phyloP scores from a whole-genome alignment of 75 land plant species.

The Selaginella moellendorffii region DNA sequence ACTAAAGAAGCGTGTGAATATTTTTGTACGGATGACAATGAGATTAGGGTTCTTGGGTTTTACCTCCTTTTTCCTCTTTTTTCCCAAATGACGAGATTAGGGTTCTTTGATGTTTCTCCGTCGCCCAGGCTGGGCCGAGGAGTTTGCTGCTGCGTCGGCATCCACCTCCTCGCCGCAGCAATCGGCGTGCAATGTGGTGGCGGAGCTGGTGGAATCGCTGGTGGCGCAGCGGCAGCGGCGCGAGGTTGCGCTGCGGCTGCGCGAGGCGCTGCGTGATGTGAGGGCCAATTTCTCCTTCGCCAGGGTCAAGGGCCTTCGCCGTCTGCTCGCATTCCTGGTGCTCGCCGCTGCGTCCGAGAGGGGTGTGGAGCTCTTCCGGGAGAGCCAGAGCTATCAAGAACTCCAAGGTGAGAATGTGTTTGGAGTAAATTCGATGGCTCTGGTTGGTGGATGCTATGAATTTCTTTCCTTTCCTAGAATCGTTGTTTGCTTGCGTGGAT shows the following conservation, averaged over 20 bases:
- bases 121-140: conserved; percentile 24
- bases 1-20: too few species aligned
- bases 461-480: too few species aligned
- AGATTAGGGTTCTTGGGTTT: too few species aligned
- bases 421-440: too few species aligned
- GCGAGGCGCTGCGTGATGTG: conserved; percentile 55
- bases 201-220: conserved; percentile 48
- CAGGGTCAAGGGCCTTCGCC: conserved; percentile 44
- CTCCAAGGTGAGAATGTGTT: conserved; percentile 39
- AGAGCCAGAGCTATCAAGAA: conserved; percentile 49
- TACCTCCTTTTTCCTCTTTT: too few species aligned
- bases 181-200: conserved; percentile 5
- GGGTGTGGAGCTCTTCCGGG: conserved; percentile 45
- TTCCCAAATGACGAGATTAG: too few species aligned
- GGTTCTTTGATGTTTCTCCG: conserved; percentile 13
- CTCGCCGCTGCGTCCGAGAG: conserved; percentile 40
- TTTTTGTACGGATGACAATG: too few species aligned
- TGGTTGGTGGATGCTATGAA: too few species aligned
- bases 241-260: conserved; percentile 63
- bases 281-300: conserved; percentile 73
- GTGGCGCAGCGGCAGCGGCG: conserved; percentile 37
- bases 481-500: too few species aligned
- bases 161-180: neutral
- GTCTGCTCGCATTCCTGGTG: conserved; percentile 41
- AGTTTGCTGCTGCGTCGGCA: conserved; percentile 3